Base-by-base conservation (phyloP, 2,329 filamentous ascomycete species). In the Aspergillus spinulosporus region DNA sequence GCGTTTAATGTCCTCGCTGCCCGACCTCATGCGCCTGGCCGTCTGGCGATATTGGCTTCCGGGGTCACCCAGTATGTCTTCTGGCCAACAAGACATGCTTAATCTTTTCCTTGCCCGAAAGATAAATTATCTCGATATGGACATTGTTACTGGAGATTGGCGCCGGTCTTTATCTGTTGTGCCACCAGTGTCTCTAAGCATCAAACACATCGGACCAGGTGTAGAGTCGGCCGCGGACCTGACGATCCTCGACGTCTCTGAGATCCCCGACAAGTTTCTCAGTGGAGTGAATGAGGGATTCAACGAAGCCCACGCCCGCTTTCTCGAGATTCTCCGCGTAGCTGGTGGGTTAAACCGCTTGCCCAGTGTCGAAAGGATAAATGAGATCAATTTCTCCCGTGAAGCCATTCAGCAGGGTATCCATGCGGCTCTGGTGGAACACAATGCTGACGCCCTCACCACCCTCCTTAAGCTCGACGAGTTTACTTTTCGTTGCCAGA, bases 381-480 rank as follows among this genome's bases (percentile, higher is more conserved):
- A 54, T 11, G 51, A 62, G 36, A 48, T 66, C 46, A 28, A 54
- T 9, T 60, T 76, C 6, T 70, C 75, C 3, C 68, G 65, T 2
- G 60, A 64, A 2, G 66, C 66, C 0, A 56, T 76, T 2, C 72
- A 76, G n/a, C 58, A 71, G 29, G 76, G 77, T 6, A 72, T 79
- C 47, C 65, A 67, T 28, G 68, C 65, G 3, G 76, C 77, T 7
- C 70, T 79, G 8, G 31, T 63, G 5, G 64, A 70, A 4, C 56
- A 65, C 8, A 72, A 78, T 34, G 31, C 56, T 2, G 52, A 57
- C 3, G 72, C 71, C 0, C 64, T 78, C 4, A 53, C 62, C 4
- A 64, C 64, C 9, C 65, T 79, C 4, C 66, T 78, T 14, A 74
- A 74, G 49, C 61, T 77, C 5, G 73, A 75, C 49, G 70, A 74